Conservation (phyloP, 1,139 yeast species). For the Kazachstania sp. region DNA sequence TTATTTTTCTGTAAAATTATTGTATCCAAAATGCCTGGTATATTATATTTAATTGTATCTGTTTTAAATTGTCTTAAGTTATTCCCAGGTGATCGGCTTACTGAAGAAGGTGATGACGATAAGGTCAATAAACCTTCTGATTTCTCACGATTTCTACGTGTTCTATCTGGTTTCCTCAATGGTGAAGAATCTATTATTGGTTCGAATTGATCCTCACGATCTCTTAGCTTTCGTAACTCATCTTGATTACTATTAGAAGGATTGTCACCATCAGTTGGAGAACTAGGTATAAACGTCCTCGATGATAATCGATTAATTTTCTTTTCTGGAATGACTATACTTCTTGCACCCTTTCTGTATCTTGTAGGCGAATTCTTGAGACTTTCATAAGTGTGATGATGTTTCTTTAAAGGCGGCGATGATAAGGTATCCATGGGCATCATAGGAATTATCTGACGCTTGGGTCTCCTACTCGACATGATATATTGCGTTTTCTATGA, state of each 20-base stretch:
- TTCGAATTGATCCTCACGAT: conserved; percentile 7
- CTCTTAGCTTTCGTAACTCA: neutral
- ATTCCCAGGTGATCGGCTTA: neutral
- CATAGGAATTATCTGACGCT: neutral
- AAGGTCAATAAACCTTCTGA: conserved; percentile 10
- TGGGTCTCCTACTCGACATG: conserved; percentile 1
- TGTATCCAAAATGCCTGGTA: conserved; percentile 7
- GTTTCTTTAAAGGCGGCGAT: neutral
- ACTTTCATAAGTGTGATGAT: neutral
- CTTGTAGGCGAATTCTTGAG: conserved; percentile 3
- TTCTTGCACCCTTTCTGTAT: conserved; percentile 8
- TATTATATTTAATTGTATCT: neutral
- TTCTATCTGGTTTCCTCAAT: conserved; percentile 1
- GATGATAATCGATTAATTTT: conserved; percentile 3
- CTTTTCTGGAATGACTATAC: conserved; percentile 7
- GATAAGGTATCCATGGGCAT: conserved; percentile 5
- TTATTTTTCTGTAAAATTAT: conserved; percentile 3
- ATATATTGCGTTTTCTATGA: neutral
- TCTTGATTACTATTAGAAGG: neutral
- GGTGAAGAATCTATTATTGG: conserved; percentile 8
- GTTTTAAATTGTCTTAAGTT: neutral
- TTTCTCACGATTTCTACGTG: neutral
- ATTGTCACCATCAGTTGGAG: neutral
- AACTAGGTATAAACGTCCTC: conserved; percentile 7
- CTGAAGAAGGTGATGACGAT: conserved; percentile 9